Conservation (phyloP, 192 early-diverging fungal species). For the Backusella parvicylindrica region DNA sequence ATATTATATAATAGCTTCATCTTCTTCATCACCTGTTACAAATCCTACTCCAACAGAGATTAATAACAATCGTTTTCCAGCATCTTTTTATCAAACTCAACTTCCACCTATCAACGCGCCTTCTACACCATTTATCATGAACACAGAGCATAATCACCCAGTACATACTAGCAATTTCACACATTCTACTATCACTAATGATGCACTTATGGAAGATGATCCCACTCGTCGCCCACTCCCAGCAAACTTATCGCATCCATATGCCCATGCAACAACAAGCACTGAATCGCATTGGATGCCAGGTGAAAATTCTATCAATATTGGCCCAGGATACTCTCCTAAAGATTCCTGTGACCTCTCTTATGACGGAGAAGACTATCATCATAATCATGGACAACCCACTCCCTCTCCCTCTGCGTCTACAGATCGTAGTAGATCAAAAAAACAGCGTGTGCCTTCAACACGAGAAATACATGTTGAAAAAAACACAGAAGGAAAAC, state of each 20-base stretch:
- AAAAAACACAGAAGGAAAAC: constrained; percentile 49
- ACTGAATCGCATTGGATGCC: background rate
- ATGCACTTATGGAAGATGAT: background rate
- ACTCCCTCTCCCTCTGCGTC: constrained; percentile 4
- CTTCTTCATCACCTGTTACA: background rate
- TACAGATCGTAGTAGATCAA: constrained; percentile 11
- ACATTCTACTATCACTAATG: background rate
- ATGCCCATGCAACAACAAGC: background rate
- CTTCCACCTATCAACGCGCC: constrained; percentile 12
- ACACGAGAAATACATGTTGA: constrained; percentile 27
- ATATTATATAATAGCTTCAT: background rate
- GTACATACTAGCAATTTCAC: background rate
- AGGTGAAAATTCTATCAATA: background rate
- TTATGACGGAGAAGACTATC: constrained; percentile 2
- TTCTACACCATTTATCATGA: background rate
- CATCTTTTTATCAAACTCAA: background rate
- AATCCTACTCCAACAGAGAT: background rate
- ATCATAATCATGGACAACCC: constrained; percentile 6
- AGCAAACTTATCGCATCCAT: background rate
- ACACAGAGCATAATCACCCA: background rate
- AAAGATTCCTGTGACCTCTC: constrained; percentile 2
- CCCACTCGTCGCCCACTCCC: background rate
- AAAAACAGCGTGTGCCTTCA: background rate
- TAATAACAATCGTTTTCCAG: background rate
- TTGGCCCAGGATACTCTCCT: background rate